Conservation (phyloP, 371 early-diverging fungal species). For the Cokeromyces recurvatus region DNA sequence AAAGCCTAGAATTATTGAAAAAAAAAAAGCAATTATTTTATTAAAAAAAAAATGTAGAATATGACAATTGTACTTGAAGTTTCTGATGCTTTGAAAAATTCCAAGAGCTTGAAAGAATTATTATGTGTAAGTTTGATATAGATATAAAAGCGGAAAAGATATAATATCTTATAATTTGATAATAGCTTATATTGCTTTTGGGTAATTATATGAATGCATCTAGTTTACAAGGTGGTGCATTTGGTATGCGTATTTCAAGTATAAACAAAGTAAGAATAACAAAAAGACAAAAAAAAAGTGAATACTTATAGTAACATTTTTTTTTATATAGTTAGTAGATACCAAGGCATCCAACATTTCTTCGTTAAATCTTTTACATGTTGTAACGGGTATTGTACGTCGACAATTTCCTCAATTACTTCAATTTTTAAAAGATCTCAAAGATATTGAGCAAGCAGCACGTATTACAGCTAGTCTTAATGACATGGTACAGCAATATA, state of each 20-base stretch:
- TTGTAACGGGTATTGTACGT: conserved; percentile 31
- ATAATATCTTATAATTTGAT: neutral
- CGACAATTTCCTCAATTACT: conserved; percentile 45
- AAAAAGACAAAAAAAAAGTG: neutral
- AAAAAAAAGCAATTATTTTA: conserved; percentile 19
- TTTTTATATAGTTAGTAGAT: conserved; percentile 31
- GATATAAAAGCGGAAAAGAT: neutral
- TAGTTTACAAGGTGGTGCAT: conserved; percentile 51
- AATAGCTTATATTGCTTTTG: conserved; percentile 36
- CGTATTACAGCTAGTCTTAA: conserved; percentile 31
- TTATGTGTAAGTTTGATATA: conserved; percentile 37
- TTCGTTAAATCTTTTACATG: conserved; percentile 38
- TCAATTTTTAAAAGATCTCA: conserved; percentile 28
- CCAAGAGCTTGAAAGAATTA: conserved; percentile 31
- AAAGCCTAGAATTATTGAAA: too few relatives aligned
- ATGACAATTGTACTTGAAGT: conserved; percentile 40
- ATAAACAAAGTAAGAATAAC: conserved; percentile 35
- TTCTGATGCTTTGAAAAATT: conserved; percentile 36
- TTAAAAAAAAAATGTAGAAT: conserved; percentile 23
- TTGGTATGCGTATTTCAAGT: conserved; percentile 44
- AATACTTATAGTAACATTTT: neutral
- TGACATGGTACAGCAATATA: conserved; percentile 36
- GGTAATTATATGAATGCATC: conserved; percentile 59
- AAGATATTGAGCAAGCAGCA: conserved; percentile 26
- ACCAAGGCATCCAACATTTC: conserved; percentile 39